Evolutionary conservation across 805 yeast genomes (phyloP).

Genomic region (Cyberlindnera saturnus): DNA sequence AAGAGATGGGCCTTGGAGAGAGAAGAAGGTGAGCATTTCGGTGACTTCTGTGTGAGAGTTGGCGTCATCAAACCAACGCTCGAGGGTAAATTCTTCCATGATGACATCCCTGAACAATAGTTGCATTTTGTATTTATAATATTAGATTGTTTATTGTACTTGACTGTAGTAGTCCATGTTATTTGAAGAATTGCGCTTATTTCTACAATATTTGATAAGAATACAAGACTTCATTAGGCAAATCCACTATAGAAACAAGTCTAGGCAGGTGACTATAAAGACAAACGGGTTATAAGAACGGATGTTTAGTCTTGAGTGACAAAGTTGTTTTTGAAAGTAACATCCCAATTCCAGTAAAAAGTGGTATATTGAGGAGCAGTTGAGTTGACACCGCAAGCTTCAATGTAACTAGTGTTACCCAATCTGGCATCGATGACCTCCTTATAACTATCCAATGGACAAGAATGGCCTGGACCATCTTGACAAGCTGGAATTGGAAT

Average conservation of each 20-base stretch:
- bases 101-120: slow-evolving; percentile 65
- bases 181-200: no score
- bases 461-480: slow-evolving; percentile 49
- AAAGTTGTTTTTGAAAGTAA: slow-evolving; percentile 16
- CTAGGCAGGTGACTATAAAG: background rate
- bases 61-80: slow-evolving; percentile 86
- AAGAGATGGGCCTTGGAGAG: slow-evolving; percentile 94
- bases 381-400: slow-evolving; percentile 26
- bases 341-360: slow-evolving; percentile 21
- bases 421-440: slow-evolving; percentile 27
- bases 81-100: slow-evolving; percentile 94
- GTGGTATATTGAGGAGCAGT: slow-evolving; percentile 14
- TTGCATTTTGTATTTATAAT: background rate
- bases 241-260: no score
- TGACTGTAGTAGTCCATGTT: background rate
- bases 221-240: no score
- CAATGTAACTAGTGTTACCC: slow-evolving; percentile 24
- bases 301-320: background rate
- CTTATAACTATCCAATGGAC: slow-evolving; percentile 33
- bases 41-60: slow-evolving; percentile 82
- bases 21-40: slow-evolving; percentile 87
- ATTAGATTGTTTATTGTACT: background rate
- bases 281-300: background rate
- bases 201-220: no score
- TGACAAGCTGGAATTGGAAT: slow-evolving; percentile 42